Conservation (phyloP, 2,329 filamentous ascomycete species). For the Colletotrichum cuscutae region DNA sequence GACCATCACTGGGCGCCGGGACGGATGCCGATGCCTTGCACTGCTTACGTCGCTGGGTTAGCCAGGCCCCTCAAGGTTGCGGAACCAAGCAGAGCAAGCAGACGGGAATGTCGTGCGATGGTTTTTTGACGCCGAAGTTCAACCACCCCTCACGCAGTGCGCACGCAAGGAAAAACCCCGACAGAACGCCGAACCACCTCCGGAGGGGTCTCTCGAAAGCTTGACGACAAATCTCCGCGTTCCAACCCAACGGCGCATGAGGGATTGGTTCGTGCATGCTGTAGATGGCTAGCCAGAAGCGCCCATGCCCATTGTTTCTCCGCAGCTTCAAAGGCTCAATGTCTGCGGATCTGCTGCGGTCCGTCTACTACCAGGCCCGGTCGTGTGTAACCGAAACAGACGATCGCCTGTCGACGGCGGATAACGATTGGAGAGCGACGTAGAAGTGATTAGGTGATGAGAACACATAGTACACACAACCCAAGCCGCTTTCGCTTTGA, state of each 20-base stretch:
- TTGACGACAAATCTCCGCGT: conserved; percentile 35
- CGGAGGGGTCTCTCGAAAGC: conserved; percentile 18
- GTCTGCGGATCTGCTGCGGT: neutral
- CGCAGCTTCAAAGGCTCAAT: neutral
- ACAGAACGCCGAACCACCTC: conserved; percentile 32
- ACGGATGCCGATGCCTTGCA: conserved; percentile 2
- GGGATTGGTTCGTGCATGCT: neutral
- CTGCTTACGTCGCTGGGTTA: neutral
- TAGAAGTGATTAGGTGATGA: conserved; percentile 18
- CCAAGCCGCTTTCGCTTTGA: neutral
- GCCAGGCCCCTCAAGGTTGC: neutral
- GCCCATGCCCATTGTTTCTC: conserved; percentile 1
- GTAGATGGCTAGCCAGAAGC: neutral
- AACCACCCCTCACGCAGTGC: conserved; percentile 13
- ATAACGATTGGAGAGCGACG: conserved; percentile 4
- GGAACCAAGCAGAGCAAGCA: too few species aligned
- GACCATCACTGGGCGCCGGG: neutral
- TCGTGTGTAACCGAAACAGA: conserved; percentile 14
- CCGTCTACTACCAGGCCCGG: neutral
- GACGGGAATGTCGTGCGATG: neutral
- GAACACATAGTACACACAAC: neutral
- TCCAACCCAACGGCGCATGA: conserved; percentile 8
- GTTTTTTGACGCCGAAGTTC: conserved; percentile 5
- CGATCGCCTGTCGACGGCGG: neutral
- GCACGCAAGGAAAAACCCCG: conserved; percentile 9